phyloP scores from a whole-genome alignment of 148 eudicot genomes.

The Vaccinium vitisidaea region DNA sequence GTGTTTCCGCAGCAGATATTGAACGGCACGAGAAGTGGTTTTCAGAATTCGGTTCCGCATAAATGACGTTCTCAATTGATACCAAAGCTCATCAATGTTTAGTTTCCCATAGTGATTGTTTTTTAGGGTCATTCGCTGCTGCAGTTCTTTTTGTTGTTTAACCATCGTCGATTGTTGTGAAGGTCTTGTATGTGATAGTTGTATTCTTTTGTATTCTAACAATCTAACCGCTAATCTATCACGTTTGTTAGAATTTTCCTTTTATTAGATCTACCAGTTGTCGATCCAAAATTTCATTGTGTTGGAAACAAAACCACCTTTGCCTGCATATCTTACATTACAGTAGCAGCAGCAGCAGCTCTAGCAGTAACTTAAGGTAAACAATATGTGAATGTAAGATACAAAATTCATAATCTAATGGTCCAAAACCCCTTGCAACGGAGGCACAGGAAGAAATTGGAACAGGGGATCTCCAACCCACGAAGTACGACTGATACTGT shows the following conservation, averaged over 20 bases:
- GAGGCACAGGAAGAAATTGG: too few species aligned
- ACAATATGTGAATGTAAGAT: not conserved
- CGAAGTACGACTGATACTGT: too few species aligned
- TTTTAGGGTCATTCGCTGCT: not conserved
- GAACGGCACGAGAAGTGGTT: constrained; percentile 98
- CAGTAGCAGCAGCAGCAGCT: not conserved
- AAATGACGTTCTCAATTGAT: constrained; percentile 5
- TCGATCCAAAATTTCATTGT: not conserved
- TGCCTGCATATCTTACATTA: not conserved
- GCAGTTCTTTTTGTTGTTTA: not conserved
- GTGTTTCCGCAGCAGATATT: constrained; percentile 85
- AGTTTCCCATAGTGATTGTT: not conserved
- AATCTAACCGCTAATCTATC: constrained; percentile 11
- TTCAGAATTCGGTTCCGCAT: constrained; percentile 89
- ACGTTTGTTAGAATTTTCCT: constrained; percentile 2
- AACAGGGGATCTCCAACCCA: too few species aligned
- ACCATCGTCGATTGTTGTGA: not conserved
- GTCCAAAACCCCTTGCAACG: too few species aligned
- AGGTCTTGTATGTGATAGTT: not conserved
- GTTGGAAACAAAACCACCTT: not conserved
- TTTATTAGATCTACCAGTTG: not conserved
- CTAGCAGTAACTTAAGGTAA: not conserved
- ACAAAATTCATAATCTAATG: too few species aligned
- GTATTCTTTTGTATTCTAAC: constrained; percentile 18
- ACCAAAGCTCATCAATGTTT: not conserved